phyloP scores from a whole-genome alignment of 257 asterid species.

The Primulina huaijiensis region DNA sequence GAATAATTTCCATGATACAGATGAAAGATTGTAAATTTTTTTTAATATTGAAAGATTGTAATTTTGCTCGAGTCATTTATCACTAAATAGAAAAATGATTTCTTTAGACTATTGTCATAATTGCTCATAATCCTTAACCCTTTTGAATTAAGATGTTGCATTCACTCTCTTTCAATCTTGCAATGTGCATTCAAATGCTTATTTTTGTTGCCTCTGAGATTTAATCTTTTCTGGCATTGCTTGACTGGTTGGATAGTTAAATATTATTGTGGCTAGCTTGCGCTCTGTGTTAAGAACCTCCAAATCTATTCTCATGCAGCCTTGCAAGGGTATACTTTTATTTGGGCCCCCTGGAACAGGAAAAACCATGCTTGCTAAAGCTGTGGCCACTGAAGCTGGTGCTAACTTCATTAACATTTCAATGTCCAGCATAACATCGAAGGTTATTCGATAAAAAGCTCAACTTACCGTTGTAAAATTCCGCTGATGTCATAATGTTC shows the following conservation, averaged over 20 bases:
- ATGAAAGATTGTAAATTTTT: background rate
- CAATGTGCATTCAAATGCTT: background rate
- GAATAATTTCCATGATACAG: background rate
- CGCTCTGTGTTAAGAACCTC: background rate
- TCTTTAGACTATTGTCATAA: background rate
- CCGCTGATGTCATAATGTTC: background rate
- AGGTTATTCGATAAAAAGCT: constrained; percentile 20
- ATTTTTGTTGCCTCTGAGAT: background rate
- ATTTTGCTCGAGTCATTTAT: background rate
- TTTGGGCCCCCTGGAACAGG: constrained; percentile 53
- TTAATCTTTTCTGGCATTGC: background rate
- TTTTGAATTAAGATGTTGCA: no score
- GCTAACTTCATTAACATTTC: constrained; percentile 38
- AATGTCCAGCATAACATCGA: constrained; percentile 32
- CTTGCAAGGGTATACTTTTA: constrained; percentile 42
- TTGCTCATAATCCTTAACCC: background rate
- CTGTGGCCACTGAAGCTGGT: constrained; percentile 45
- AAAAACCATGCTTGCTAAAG: constrained; percentile 47
- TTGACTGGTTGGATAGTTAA: background rate
- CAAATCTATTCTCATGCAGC: constrained; percentile 25
- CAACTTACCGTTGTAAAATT: background rate
- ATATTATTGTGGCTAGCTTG: background rate
- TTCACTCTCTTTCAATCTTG: background rate
- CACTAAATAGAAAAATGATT: background rate
- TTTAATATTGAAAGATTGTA: background rate